Percentiles rank a stretch among this genome's conserved stretches.
These are phyloP conservation scores for Meyerozyma smithsonii DNA, from an alignment of 1,139 yeast species.

Conservation along the genomic window DNA sequence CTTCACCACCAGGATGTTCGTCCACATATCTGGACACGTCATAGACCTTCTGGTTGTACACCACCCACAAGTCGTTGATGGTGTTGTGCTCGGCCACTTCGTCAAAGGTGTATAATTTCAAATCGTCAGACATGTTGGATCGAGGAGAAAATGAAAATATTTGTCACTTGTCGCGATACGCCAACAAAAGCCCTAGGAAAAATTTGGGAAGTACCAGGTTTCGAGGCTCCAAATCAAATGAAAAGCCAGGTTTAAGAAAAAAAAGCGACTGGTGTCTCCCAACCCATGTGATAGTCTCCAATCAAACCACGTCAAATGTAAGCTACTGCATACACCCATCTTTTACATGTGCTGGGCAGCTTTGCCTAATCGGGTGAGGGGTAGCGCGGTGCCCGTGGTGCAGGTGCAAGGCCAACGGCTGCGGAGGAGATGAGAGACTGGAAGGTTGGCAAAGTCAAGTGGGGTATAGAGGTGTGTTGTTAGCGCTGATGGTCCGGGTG, in stretches of 20 bases:
- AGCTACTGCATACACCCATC: slow-evolving; percentile 2
- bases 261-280: background rate
- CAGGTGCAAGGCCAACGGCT: no score
- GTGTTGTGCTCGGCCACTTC: slow-evolving; percentile 78
- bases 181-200: background rate
- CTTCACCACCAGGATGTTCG: slow-evolving; percentile 99
- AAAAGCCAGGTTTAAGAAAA: background rate
- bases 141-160: background rate
- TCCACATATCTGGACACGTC: slow-evolving; percentile 80
- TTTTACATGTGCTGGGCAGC: background rate
- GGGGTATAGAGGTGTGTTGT: no score
- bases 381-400: no score
- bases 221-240: background rate
- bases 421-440: background rate
- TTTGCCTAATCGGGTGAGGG: background rate
- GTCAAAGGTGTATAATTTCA: slow-evolving; percentile 37
- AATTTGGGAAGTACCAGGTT: background rate
- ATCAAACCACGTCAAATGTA: slow-evolving; percentile 1
- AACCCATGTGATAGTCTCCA: slow-evolving; percentile 2
- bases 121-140: slow-evolving; percentile 16
- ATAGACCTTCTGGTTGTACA: slow-evolving; percentile 86
- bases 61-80: slow-evolving; percentile 82
- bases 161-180: background rate
- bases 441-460: background rate
- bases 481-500: no score